These are phyloP conservation scores for Phytophthora melonis DNA, from an alignment of 352 stramenopile species.

Conservation along the genomic window DNA sequence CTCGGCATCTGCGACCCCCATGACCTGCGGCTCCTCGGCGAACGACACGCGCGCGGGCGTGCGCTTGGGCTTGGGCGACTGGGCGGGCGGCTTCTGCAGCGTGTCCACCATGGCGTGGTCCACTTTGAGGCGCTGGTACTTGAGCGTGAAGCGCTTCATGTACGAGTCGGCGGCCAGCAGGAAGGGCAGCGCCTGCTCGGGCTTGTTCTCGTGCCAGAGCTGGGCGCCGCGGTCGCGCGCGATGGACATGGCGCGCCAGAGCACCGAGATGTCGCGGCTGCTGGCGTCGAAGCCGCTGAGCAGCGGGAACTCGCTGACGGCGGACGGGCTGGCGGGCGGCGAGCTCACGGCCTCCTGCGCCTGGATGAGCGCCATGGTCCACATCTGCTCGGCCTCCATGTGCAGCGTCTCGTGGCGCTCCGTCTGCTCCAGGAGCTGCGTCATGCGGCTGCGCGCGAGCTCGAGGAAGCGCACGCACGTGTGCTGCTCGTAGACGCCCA, in stretches of 20 bases:
- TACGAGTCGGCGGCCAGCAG: conserved; percentile 85
- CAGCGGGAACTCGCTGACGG: conserved; percentile 68
- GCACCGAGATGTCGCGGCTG: conserved; percentile 74
- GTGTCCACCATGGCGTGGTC: conserved; percentile 86
- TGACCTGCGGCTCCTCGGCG: conserved; percentile 62
- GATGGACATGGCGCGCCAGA: conserved; percentile 88
- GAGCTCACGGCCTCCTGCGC: conserved; percentile 56
- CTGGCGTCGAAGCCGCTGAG: conserved; percentile 71
- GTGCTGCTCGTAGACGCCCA: conserved; percentile 79
- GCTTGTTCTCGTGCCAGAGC: conserved; percentile 90
- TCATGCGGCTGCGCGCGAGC: conserved; percentile 73
- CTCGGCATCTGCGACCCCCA: conserved; percentile 77
- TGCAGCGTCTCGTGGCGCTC: conserved; percentile 69
- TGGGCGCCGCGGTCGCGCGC: conserved; percentile 80
- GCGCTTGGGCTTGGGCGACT: conserved; percentile 26
- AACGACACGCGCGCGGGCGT: conserved; percentile 71
- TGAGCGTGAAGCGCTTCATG: conserved; percentile 91
- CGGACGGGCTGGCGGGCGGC: conserved; percentile 46
- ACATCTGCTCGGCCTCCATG: conserved; percentile 77
- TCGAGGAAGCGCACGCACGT: conserved; percentile 84
- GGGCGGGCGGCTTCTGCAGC: conserved; percentile 41
- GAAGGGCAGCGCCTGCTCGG: conserved; percentile 81
- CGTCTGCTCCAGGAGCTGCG: conserved; percentile 66
- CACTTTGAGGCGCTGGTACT: conserved; percentile 88
- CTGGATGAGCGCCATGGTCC: conserved; percentile 80